Base-by-base conservation (phyloP, 2,329 filamentous ascomycete genomes). In the Penicillium corylophilum region DNA sequence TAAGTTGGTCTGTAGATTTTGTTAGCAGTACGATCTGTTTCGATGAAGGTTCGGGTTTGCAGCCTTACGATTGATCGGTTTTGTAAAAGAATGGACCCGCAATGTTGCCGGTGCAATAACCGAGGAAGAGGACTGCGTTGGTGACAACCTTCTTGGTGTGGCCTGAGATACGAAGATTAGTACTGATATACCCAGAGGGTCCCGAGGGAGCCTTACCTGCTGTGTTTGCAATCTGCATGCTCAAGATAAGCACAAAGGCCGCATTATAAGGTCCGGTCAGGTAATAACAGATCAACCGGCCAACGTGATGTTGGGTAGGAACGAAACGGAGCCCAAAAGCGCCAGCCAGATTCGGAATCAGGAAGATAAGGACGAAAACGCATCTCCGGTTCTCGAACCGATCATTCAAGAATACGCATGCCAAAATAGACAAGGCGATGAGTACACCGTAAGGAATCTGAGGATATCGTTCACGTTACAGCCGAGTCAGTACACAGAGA, bases 61-160 rank as follows among this genome's bases (percentile, higher is more conserved):
- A n/a, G 35, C 40, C 62, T n/a, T 55, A 73, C 59, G 74, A 68
- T 59, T 86, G 81, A n/a, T 74, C 62, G 0, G 76, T 68, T 45
- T 79, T 78, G 66, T 84, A 86, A 69, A 86, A 85, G 66, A 85
- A 85, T 0, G 84, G 84, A 0, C 82, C 80, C 4, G 76, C 78
- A 38, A 86, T 83, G 60, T 86, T 85, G 5, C 82, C 83, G 1
- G 79, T 75, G 59, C 82, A 84, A 50, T 81, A 81, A 0, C 81
- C 82, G 9, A 85, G 72, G 69, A 83, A 85, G 2, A 84, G 73
- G 50, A 83, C 77, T 1, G 80, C 82, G 20, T 83, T 84, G n/a
- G 82, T 82, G 23, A 85, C 79, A 41, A 85, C 82, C 63, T 86
- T 84, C 64, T 85, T 85, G 1, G 82, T 83, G 55, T 84, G 81